These are phyloP conservation scores for Jasminum sambac DNA, from an alignment of 257 asterid species.

Conservation along the genomic window DNA sequence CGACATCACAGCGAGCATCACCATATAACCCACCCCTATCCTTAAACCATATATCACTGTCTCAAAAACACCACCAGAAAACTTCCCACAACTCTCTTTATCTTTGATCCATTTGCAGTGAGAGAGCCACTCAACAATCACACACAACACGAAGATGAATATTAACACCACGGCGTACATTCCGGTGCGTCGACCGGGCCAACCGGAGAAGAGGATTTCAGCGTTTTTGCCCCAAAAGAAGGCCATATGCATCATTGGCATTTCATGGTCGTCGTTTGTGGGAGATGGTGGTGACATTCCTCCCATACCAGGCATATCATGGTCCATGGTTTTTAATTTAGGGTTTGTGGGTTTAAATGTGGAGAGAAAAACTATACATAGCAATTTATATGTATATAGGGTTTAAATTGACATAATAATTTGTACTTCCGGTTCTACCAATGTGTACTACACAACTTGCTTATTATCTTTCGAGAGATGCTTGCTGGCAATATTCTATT, in stretches of 20 bases:
- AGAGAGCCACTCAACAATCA: slow-evolving; percentile 62
- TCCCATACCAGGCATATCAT: slow-evolving; percentile 30
- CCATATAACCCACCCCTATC: slow-evolving; percentile 58
- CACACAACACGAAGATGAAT: slow-evolving; percentile 43
- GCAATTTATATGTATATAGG: too few relatives aligned
- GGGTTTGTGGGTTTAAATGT: too few relatives aligned
- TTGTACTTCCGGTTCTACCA: too few relatives aligned
- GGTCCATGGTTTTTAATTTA: not conserved
- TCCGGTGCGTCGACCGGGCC: slow-evolving; percentile 69
- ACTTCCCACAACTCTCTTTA: slow-evolving; percentile 22
- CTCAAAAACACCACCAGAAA: slow-evolving; percentile 45
- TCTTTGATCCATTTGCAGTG: slow-evolving; percentile 40
- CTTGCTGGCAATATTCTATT: too few relatives aligned
- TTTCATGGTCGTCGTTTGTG: slow-evolving; percentile 31
- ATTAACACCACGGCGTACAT: slow-evolving; percentile 60
- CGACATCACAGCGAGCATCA: slow-evolving; percentile 85
- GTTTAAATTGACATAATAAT: too few relatives aligned
- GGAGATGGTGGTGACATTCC: slow-evolving; percentile 33
- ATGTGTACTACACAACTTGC: too few relatives aligned
- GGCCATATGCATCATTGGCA: slow-evolving; percentile 88
- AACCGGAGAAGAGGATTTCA: slow-evolving; percentile 64
- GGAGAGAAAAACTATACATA: too few relatives aligned
- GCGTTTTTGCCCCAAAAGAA: slow-evolving; percentile 86
- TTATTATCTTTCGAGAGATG: too few relatives aligned
- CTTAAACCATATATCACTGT: slow-evolving; percentile 50